Base-by-base conservation (phyloP, 1,284 basidiomycete genomes). In the Cryptococcus sp. region DNA sequence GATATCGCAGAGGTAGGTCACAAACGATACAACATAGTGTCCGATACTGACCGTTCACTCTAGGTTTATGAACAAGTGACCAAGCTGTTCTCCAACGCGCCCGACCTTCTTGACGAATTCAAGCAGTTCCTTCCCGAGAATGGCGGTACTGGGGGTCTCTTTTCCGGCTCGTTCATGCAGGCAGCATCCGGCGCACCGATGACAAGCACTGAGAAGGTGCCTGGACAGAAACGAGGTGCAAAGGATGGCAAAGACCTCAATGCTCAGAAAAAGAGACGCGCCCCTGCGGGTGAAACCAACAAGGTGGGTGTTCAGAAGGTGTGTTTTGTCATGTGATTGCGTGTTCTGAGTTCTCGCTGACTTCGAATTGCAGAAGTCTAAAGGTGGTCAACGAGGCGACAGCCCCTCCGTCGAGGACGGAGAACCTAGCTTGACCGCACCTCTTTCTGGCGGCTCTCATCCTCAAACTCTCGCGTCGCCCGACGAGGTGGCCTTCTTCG, bases 401-500 rank as follows among this genome's bases (percentile, higher is more conserved):
- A 71, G 65, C 50, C 75, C 71, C 10, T 63, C 68, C n/a, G 50
- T 62, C 22, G 73, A 76, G 47, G 75, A 72, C 47, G 66, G 65
- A 40, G 63, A 69, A 48, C 52, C 62, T 25, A 51, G 57, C 8
- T 48, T 62, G 7, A 50, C 68, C 8, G 62, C 57, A 19, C 39
- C 67, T 47, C 57, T 43, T 15, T 51, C 58, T 23, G 59, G 40
- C n/a, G 39, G 50, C 6, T 43, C 57, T 38, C 52, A 49, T n/a
- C 68, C 62, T 23, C 80, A 79, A 59, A 77, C 82, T 4, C 81
- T 81, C 58, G 83, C 85, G 2, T 83, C 87, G 3, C 85, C 87
- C n/a, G 90, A 93, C 64, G 93, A 96, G 71, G 84, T 95, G 23
- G 82, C 89, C 15, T 98, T 98, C 83, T 98, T 98, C 71, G 93